phyloP scores from a whole-genome alignment of 179 eudicot species.

The Pouteria campechiana region DNA sequence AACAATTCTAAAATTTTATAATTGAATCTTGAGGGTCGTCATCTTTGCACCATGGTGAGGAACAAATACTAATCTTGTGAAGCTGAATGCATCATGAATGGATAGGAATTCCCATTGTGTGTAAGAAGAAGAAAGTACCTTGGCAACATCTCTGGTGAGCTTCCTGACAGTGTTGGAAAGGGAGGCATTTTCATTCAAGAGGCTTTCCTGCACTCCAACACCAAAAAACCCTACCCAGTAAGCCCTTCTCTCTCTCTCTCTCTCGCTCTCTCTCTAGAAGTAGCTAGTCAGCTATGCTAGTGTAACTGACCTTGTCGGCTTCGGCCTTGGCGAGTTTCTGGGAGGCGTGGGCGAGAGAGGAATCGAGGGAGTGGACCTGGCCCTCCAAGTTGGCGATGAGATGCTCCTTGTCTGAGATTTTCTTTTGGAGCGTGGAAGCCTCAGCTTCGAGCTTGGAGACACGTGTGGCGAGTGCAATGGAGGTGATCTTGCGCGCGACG shows the following conservation, averaged over 20 bases:
- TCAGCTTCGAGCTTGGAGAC: constrained; percentile 79
- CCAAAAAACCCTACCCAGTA: background rate
- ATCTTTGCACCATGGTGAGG: too few species aligned
- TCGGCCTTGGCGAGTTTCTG: constrained; percentile 37
- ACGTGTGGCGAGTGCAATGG: constrained; percentile 89
- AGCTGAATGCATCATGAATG: too few species aligned
- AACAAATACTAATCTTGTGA: too few species aligned
- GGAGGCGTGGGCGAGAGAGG: constrained; percentile 33
- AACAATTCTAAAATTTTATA: too few species aligned
- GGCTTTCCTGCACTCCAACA: constrained; percentile 35
- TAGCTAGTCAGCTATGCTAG: background rate
- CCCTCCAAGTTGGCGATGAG: constrained; percentile 41
- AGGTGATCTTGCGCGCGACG: constrained; percentile 89
- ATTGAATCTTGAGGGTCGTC: too few species aligned
- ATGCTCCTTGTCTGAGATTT: constrained; percentile 41
- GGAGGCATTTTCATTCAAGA: constrained; percentile 54
- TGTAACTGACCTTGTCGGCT: constrained; percentile 32
- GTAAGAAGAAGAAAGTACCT: constrained; percentile 33
- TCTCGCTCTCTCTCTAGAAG: too few species aligned
- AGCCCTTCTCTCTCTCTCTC: background rate
- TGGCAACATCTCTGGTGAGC: constrained; percentile 81
- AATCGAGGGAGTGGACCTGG: constrained; percentile 53
- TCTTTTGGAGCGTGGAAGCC: constrained; percentile 31
- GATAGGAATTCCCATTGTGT: too few species aligned
- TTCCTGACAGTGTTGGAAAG: constrained; percentile 66